Conservation (phyloP, 2,329 filamentous ascomycete species). For the Sarocladium oryzae region DNA sequence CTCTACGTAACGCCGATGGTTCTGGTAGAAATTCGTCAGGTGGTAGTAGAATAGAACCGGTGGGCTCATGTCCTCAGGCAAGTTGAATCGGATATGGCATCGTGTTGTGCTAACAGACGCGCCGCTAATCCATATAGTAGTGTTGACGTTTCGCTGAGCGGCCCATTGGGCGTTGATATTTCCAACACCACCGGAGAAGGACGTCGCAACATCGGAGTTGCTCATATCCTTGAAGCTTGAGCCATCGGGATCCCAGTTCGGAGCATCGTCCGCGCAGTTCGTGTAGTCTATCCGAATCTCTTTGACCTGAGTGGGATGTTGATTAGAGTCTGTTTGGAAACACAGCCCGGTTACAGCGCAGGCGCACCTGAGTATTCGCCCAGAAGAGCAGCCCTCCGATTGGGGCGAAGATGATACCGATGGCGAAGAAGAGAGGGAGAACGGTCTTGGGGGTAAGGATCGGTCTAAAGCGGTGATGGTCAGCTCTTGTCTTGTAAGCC, state of each 20-base stretch:
- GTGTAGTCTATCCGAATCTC: slow-evolving; percentile 91
- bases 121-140: slow-evolving; percentile 30
- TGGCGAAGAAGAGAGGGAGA: slow-evolving; percentile 80
- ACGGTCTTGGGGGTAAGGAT: slow-evolving; percentile 95
- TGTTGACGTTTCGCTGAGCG: slow-evolving; percentile 28
- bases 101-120: slow-evolving; percentile 33
- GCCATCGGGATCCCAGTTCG: slow-evolving; percentile 23
- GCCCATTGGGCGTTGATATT: slow-evolving; percentile 36
- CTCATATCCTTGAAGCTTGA: slow-evolving; percentile 45
- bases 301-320: slow-evolving; percentile 59
- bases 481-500: slow-evolving; percentile 22
- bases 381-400: slow-evolving; percentile 83
- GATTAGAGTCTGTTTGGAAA: neutral
- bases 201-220: slow-evolving; percentile 49
- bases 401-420: slow-evolving; percentile 88
- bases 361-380: slow-evolving; percentile 68
- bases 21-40: slow-evolving; percentile 97
- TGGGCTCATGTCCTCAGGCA: slow-evolving; percentile 71
- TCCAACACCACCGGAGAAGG: slow-evolving; percentile 58
- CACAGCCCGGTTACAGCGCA: neutral
- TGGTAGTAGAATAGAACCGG: slow-evolving; percentile 93
- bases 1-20: slow-evolving; percentile 92
- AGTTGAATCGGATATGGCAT: slow-evolving; percentile 72
- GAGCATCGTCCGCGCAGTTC: slow-evolving; percentile 56
- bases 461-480: slow-evolving; percentile 51